These are phyloP conservation scores for Pseudoscleropodium purum DNA, from an alignment of 225 moss, liverwort and hornwort genomes.

Conservation along the genomic window DNA sequence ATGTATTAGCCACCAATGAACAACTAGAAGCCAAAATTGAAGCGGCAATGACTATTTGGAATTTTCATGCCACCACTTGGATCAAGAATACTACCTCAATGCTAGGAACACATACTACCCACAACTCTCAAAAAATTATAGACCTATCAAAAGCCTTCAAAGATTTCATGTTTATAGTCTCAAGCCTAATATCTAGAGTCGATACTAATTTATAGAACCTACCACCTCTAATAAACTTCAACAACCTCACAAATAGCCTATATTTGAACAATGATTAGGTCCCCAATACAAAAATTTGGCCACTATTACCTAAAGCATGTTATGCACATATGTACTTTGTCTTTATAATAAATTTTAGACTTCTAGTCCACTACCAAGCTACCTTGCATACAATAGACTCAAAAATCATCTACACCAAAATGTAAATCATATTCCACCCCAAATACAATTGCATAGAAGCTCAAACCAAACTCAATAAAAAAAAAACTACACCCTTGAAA, in stretches of 20 bases:
- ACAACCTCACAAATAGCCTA: no score
- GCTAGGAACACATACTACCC: neutral
- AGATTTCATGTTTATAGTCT: accelerated
- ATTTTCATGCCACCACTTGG: accelerated
- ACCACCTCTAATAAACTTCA: accelerated
- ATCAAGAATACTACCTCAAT: accelerated
- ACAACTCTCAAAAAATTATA: neutral
- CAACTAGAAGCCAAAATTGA: neutral
- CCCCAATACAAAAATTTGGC: no score
- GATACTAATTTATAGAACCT: neutral
- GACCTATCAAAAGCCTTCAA: neutral
- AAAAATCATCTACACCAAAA: neutral
- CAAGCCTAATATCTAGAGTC: neutral
- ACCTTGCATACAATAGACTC: neutral
- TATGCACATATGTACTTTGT: neutral
- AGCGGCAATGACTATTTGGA: accelerated
- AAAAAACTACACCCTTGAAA: accelerated
- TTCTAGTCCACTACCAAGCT: neutral
- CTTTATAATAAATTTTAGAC: neutral
- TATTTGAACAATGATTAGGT: accelerated
- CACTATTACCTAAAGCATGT: no score
- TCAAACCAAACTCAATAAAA: neutral
- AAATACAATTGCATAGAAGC: neutral
- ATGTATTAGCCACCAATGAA: neutral
- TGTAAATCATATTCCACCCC: neutral